Base-by-base conservation (phyloP, 306 rosid species). In the Acacia acuminata region DNA sequence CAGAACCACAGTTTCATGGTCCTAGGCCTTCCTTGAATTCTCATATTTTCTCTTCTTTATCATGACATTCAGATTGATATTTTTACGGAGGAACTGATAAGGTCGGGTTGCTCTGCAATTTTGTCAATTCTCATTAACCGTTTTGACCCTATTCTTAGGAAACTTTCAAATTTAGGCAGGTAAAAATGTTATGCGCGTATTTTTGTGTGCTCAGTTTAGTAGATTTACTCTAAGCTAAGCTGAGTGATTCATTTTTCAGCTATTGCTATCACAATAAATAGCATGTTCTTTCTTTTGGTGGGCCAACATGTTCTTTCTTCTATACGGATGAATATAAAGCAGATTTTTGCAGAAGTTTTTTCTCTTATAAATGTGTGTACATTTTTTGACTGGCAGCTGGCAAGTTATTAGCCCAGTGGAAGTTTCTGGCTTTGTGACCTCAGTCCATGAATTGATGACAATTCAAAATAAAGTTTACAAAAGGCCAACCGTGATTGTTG, bases 331-430 rank as follows among this genome's bases (percentile, higher is more conserved):
- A 67, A 66, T 6, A 32, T 66, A 15, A 25, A 43, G 25, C 44
- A 7, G n/a, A 38, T n/a, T 43, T 24, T 50, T 66, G 17, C 32
- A 22, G 14, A 25, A 45, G 40, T 56, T 70, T 61, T 25, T n/a
- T 4, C 58, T 61, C 36, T 22, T 44, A 24, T 19, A 13, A 47
- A 11, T 75, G 51, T 12, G 17, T 17, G 58, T 6, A 17, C 8
- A 2, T 72, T 58, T 58, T 70, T 44, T 42, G 3, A 71, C 43
- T 27, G 44, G 68, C 82, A 86, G 86, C 79, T 86, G 86, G 89
- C 89, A 86, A 82, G 73, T 82, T 71, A 79, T 86, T 53, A 82
- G 82, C 79, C 84, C 86, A 43, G 86, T 70, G 48, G 89, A 86
- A 70, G 86, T 64, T 56, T 51, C 55, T 76, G 89, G 89, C 27